Conservation (phyloP, 805 yeast species). For the Lipomyces sp. region DNA sequence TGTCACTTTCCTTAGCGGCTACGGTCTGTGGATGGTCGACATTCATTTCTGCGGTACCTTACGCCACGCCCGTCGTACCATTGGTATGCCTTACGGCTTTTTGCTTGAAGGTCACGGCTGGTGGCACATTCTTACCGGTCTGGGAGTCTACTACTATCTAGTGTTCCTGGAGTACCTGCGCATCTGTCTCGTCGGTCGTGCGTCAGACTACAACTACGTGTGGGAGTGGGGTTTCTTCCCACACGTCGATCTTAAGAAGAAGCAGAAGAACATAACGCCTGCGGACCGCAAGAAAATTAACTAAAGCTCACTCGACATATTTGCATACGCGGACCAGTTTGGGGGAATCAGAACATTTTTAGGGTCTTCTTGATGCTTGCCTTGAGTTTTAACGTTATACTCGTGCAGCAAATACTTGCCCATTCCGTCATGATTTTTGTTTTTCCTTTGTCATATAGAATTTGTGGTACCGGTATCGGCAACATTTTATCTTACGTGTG, state of each 20-base stretch:
- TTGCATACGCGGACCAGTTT: not conserved
- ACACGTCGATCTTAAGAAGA: constrained; percentile 41
- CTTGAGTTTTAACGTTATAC: too few species aligned
- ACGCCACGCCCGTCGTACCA: constrained; percentile 60
- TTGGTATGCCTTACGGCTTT: constrained; percentile 86
- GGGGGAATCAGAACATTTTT: not conserved
- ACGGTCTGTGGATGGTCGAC: constrained; percentile 86
- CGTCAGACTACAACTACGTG: constrained; percentile 59
- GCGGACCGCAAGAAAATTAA: constrained; percentile 21
- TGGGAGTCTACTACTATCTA: constrained; percentile 85
- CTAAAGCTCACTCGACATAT: not conserved
- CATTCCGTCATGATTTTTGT: too few species aligned
- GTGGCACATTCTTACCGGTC: constrained; percentile 81
- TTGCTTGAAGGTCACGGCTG: constrained; percentile 92
- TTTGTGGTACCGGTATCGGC: too few species aligned
- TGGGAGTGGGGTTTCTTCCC: constrained; percentile 67
- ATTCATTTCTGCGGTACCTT: constrained; percentile 73
- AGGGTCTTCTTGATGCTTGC: not conserved
- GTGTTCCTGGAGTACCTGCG: constrained; percentile 78
- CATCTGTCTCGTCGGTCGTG: constrained; percentile 63
- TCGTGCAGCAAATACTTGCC: too few species aligned
- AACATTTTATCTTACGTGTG: too few species aligned
- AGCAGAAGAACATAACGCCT: not conserved
- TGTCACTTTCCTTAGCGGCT: constrained; percentile 70
- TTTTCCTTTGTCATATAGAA: too few species aligned